Evolutionary conservation across 345 rosid species (phyloP).

Genomic region (Eucalyptus erythrocorys): DNA sequence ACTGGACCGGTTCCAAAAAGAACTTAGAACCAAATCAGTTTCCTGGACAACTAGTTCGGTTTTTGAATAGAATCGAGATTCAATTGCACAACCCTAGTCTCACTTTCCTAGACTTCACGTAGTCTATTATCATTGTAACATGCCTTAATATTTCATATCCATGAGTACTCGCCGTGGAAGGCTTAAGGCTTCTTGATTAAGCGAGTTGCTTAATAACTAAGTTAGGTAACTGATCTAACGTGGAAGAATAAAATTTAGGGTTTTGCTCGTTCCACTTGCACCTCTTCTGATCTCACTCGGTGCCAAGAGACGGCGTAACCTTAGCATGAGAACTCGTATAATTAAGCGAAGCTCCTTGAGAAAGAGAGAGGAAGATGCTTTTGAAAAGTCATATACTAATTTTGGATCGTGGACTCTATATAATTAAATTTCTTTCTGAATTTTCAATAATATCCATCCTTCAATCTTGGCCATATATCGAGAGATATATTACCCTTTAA

Average conservation of each 20-base stretch:
- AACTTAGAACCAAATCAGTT: not conserved
- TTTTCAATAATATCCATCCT: not conserved
- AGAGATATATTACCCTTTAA: not conserved
- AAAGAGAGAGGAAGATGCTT: not conserved
- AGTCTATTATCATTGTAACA: not conserved
- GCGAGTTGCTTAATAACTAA: not conserved
- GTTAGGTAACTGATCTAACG: not conserved
- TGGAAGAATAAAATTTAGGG: not conserved
- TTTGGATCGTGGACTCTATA: not conserved
- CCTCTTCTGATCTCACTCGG: not conserved
- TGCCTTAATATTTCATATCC: not conserved
- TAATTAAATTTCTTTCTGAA: not conserved
- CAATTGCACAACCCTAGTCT: not conserved
- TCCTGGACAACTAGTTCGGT: rapidly evolving
- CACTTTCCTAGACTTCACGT: not conserved
- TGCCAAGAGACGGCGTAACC: not conserved
- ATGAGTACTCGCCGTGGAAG: not conserved
- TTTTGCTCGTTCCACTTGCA: not conserved
- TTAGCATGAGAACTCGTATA: not conserved
- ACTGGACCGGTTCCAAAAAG: rapidly evolving
- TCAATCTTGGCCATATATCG: not conserved
- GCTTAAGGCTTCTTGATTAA: not conserved
- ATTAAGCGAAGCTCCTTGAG: not conserved
- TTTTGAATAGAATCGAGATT: too few relatives aligned
- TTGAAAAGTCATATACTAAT: not conserved